Evolutionary conservation across 1,139 yeast genomes (phyloP), one percentile per base, ranked within the genome.

Genomic region (Candida labiduridarum): DNA sequence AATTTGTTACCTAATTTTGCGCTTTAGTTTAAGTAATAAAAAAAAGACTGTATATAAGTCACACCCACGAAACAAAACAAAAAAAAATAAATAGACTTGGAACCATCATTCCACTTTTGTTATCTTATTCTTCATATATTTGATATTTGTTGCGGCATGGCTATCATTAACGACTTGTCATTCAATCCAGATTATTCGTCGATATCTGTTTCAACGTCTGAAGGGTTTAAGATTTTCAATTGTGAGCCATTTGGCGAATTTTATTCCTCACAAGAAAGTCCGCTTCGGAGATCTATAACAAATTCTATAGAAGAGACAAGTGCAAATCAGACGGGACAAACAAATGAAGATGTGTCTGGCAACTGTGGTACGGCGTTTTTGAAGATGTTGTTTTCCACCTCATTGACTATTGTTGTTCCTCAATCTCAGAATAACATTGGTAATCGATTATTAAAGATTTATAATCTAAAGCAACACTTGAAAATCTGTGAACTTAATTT

Each of bases 401-500:
- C 90, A 3, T 67, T 87, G 38, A 76, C 88, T 1, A 86, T 88
- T 1, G 74, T 86, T 1, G 87, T 84, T 0, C 87, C 79, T 2
- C 63, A 68, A 45, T 52, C 78, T 1, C 66, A 69, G 50, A 74
- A 80, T 44, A 70, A 74, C 48, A 65, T 71, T 49, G 76, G 82
- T 41, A 68, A 76, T 46, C 62, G 89, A 50, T 59, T 84, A 51
- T 68, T 87, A 39, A 82, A 82, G 55, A 83, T 87, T 18, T 78
- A 83, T 52, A 87, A 87, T 59, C 79, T 89, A 15, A 87, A 87
- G 66, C 82, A 85, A 56, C 82, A 82, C 56, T 72, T 87, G 25
- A 82, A 83, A 52, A 85, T 87, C 11, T 85, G 91, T 63, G 92
- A 86, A 59, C 67, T 87, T 57, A 79, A 86, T 1, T 87, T 87